Evolutionary conservation across 257 asterid genomes (phyloP), one percentile per base, ranked within the genome.

Genomic region (Ballota nigra): DNA sequence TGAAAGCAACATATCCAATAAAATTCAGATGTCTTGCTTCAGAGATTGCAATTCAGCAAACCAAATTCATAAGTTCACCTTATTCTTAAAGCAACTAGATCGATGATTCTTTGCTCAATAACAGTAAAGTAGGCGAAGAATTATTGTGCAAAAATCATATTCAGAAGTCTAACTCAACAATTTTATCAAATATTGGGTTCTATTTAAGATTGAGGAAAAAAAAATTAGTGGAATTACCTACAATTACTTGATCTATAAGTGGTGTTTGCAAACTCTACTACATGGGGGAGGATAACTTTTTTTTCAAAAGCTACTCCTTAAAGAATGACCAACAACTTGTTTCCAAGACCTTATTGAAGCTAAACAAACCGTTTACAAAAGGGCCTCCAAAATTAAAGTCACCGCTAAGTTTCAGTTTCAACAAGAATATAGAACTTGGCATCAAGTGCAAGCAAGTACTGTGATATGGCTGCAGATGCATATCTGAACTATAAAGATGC

Each of bases 291-390:
- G 51, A 43, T 43, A 6, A 12, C 51, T 43, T 43, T 43, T 43
- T 12, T 12, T 24, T 45, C 13, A 22, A 45, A 45, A 45, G 4
- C 34, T 31, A 31, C 19, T 10, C 19, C 34, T 34, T 31, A 13
- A 34, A 33, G 43, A 55, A 56, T 69, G 66, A 43, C 34, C 72
- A 31, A 31, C 41, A 36, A 36, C 66, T 69, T 69, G 40, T n/a
- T 55, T 69, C 16, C 24, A 16, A 31, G 70, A 51, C 19, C 33
- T 9, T 56, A 8, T 36, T 20, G 43, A 36, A 24, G 66, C 74
- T 33, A 49, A 36, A 28, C 38, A 38, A 24, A 62, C 13, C 29
- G n/a, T 57, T 68, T 10, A 23, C 22, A 47, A 43, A 22, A 55
- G 40, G 34, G 19, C 9, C 22, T 16, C 55, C 12, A 47, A 12